Conservation (phyloP, 768 basidiomycete species). For the Guyanaporus albipodus region DNA sequence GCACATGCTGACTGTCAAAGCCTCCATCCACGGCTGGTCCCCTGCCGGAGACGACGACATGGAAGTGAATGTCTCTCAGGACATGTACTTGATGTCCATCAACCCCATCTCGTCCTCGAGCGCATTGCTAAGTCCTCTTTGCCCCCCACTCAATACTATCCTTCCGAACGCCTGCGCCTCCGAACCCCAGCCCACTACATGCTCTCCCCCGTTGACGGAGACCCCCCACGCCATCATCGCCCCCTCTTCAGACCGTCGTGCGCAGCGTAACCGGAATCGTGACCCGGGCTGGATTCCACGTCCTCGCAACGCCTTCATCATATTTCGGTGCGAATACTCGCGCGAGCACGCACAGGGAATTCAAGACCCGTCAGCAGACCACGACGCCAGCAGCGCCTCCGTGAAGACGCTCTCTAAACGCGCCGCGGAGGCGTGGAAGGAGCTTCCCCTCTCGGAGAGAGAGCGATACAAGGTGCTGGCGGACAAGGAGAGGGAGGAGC, state of each 20-base stretch:
- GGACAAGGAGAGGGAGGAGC: slow-evolving; percentile 51
- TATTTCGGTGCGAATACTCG: slow-evolving; percentile 67
- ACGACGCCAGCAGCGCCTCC: slow-evolving; percentile 12
- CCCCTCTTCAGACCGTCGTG: slow-evolving; percentile 39
- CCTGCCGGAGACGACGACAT: slow-evolving; percentile 26
- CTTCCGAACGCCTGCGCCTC: background rate
- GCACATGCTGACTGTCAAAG: slow-evolving; percentile 9
- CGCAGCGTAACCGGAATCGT: slow-evolving; percentile 37
- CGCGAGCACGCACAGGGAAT: slow-evolving; percentile 38
- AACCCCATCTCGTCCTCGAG: slow-evolving; percentile 1
- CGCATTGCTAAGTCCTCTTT: slow-evolving; percentile 7
- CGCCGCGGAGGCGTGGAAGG: slow-evolving; percentile 72
- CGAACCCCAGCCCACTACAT: background rate
- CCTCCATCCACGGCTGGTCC: slow-evolving; percentile 27
- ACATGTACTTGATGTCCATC: slow-evolving; percentile 8
- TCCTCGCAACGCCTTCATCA: slow-evolving; percentile 68
- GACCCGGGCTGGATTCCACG: slow-evolving; percentile 62
- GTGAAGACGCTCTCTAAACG: slow-evolving; percentile 70
- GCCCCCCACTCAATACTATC: slow-evolving; percentile 14
- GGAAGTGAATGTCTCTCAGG: slow-evolving; percentile 24
- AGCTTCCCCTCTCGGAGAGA: slow-evolving; percentile 46
- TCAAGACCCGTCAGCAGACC: slow-evolving; percentile 34
- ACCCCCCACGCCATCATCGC: slow-evolving; percentile 13
- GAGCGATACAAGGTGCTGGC: slow-evolving; percentile 51
- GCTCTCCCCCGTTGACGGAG: background rate